Evolutionary conservation across 148 eudicot genomes (phyloP), one percentile per base, ranked within the genome.

Genomic region (Mesembryanthemum crystallinum): DNA sequence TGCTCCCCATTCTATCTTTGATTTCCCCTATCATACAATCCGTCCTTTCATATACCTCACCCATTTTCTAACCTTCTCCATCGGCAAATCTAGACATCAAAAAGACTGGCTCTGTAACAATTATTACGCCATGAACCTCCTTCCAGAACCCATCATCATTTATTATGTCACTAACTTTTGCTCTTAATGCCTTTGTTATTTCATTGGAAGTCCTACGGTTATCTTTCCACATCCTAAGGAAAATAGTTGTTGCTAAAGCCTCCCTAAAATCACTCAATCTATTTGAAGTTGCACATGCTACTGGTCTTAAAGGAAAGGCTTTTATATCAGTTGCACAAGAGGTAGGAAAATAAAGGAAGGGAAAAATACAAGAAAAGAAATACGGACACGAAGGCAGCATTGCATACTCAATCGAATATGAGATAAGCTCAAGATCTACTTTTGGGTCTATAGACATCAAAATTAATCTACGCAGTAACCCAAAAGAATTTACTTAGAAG

Each of bases 21-120:
- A 78, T 32, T 45, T 83, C 77, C 0, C 83, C 83, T 4, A 86
- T 14, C 77, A 78, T 75, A 15, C 37, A 32, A 70, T 85, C 84
- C 77, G 80, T 82, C 15, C 14, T 76, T 42, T 85, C 84, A 71
- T 80, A 77, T 8, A 77, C 58, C 6, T 80, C 82, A 0, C 80
- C 80, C 82, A 77, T 83, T 33, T 51, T 83, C 0, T 37, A 35
- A 0, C 80, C 79, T 12, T 77, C 83, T 0, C 75, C 77, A 62
- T 84, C 80, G 61, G 43, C 33, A 75, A 84, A 80, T 12, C 14
- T 70, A 14, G 77, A 49, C 67, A 79, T 43, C 5, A 21, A 25
- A n/a, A 23, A 76, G 5, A 79, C 67, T 0, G 78, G 78, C n/a
- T 76, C 76, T 4, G 80, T 83, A 7, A 73, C 51, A 0, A 42